A percentile compares a stretch with the other conserved stretches of the same genome.
Conservation (phyloP, 1,284 basidiomycete species). For the Malassezia yamatoensis region DNA sequence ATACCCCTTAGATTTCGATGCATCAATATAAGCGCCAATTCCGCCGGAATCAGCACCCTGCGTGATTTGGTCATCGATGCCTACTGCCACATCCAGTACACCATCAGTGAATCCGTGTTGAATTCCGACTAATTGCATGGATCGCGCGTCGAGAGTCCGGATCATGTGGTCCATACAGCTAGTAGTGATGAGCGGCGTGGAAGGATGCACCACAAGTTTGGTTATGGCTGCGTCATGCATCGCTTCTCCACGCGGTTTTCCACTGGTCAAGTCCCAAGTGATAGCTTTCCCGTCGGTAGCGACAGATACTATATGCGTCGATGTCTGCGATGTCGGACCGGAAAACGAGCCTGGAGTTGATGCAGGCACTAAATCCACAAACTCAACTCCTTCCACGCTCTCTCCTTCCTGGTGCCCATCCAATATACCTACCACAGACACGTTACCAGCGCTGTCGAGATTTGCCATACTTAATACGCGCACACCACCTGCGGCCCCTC, state of each 20-base stretch:
- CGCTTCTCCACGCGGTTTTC: conserved; percentile 29
- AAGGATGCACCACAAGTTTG: conserved; percentile 56
- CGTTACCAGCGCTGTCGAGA: conserved; percentile 48
- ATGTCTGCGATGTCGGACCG: conserved; percentile 53
- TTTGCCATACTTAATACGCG: conserved; percentile 75
- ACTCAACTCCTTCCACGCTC: conserved; percentile 77
- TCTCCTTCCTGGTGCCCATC: conserved; percentile 78
- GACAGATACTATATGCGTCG: conserved; percentile 64
- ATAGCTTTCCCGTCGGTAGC: conserved; percentile 88
- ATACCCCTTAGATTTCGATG: conserved; percentile 31
- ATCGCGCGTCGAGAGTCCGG: conserved; percentile 84
- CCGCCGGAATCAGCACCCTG: conserved; percentile 46
- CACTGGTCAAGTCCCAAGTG: conserved; percentile 80
- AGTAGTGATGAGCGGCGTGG: conserved; percentile 64
- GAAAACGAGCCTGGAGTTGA: conserved; percentile 45
- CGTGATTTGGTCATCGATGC: conserved; percentile 45
- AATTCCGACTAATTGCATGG: conserved; percentile 64
- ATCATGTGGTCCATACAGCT: conserved; percentile 67
- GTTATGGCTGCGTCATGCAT: conserved; percentile 26
- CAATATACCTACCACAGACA: conserved; percentile 68
- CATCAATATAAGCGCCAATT: conserved; percentile 33
- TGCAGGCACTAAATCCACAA: conserved; percentile 63
- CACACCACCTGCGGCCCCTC: conserved; percentile 70
- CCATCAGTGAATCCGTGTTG: conserved; percentile 77
- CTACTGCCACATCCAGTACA: conserved; percentile 65